phyloP scores from a whole-genome alignment of 192 early-diverging fungal species.

The Coemansia aciculifera region DNA sequence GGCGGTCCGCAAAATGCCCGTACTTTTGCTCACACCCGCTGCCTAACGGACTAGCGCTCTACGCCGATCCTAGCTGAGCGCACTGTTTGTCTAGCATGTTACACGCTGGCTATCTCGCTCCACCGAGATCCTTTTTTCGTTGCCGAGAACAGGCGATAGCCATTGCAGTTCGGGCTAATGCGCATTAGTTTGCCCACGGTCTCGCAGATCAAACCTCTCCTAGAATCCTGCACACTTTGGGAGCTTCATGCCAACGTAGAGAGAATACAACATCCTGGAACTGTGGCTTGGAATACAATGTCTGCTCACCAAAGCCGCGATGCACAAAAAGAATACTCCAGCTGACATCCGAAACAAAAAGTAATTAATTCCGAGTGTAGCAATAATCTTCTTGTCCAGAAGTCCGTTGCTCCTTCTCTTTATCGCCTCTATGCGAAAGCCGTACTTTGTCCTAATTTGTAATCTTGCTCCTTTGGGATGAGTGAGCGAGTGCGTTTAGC shows the following conservation, averaged over 20 bases:
- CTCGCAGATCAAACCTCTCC: neutral
- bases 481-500: neutral
- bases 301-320: neutral
- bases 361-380: neutral
- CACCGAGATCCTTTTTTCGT: neutral
- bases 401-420: slow-evolving; percentile 2
- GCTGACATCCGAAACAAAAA: neutral
- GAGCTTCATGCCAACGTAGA: neutral
- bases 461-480: neutral
- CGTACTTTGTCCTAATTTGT: neutral
- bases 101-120: neutral
- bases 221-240: neutral
- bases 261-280: neutral
- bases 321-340: neutral
- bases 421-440: neutral
- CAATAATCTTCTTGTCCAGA: neutral
- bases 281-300: neutral
- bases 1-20: neutral
- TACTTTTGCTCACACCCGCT: neutral
- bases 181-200: neutral
- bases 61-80: slow-evolving; percentile 4
- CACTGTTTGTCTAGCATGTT: neutral
- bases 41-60: neutral
- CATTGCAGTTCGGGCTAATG: neutral
- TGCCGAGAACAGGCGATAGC: neutral